Evolutionary conservation across 1,284 basidiomycete species (phyloP), one percentile per base, ranked within the genome.

Genomic region (Sanghuangporus weigelae): DNA sequence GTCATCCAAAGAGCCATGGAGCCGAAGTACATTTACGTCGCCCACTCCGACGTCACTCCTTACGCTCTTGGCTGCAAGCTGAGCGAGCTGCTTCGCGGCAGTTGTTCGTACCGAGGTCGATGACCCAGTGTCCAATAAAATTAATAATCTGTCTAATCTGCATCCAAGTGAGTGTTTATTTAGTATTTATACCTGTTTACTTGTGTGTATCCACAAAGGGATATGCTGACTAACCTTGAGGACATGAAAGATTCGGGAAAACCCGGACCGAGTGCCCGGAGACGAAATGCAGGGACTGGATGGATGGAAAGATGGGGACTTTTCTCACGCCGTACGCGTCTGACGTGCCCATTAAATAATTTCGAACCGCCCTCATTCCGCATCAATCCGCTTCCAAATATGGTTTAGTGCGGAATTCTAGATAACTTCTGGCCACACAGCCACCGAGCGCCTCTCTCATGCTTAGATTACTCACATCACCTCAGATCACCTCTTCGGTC

Each of bases 71-170:
- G 84, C 89, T 2, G 95, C 94, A 63, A 96, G 83, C 70, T 95
- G 92, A 1, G 93, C 95, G 50, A 97, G 83, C 75, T 97, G 95
- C 72, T 93, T 93, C 8, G 95, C 95, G 3, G 95, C 95, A 16
- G 95, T 95, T 67, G 87, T 86, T 71, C 93, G 85, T 65, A 96
- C 90, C 56, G 92, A 90, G 57, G 84, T 78, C 2, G 92, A 93
- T 36, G 94, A 95, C 56, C 95, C 95, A 51, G 92, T 92, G 75
- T 96, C 95, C 71, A 96, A 85, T 57, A 96, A 80, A 73, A 92
- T 84, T 71, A 96, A 89, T 78, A 96, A 88, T 74, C 94, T 86
- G 82, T 96, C 95, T 79, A 96, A 86, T 81, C 92, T 93, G 70
- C 19, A 40, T 31, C 39, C 8, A 36, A 46, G 48, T 51, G 53